Percentiles rank a stretch among this genome's conserved stretches.
Evolutionary conservation across 2,329 filamentous ascomycete genomes (phyloP).

Genomic region (Myriosclerotinia duriaeana): DNA sequence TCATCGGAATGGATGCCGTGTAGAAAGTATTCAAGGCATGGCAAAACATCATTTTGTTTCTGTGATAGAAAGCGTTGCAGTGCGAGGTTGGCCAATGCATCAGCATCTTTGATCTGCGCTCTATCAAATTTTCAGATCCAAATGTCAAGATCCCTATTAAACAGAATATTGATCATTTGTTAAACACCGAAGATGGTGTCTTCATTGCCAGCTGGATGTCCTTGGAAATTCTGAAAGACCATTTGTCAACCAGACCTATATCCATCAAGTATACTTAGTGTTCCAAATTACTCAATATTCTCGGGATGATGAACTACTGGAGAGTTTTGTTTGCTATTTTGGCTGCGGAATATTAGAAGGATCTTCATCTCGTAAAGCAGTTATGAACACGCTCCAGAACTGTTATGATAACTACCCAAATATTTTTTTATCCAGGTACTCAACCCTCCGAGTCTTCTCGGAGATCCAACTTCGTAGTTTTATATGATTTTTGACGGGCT

Average conservation of each 20-base stretch:
- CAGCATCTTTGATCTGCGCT: not conserved
- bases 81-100: not conserved
- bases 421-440: too few relatives aligned
- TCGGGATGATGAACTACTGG: too few relatives aligned
- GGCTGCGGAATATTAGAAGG: too few relatives aligned
- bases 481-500: not conserved
- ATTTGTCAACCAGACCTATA: not conserved
- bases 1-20: fast-evolving
- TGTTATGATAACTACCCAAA: not conserved
- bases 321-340: too few relatives aligned
- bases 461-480: not conserved
- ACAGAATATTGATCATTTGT: not conserved
- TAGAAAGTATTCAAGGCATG: not conserved
- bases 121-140: not conserved
- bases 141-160: not conserved
- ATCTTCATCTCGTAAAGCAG: not conserved
- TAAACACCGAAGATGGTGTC: not conserved
- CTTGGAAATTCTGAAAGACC: not conserved
- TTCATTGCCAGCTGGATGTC: not conserved
- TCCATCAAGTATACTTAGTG: too few relatives aligned
- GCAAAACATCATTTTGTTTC: not conserved
- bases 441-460: too few relatives aligned
- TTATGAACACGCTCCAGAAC: not conserved
- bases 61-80: too few relatives aligned
- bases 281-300: too few relatives aligned